A percentile compares a stretch with the other conserved stretches of the same genome.
phyloP scores from a whole-genome alignment of 2,329 filamentous ascomycete species.

The Hymenoscyphus fructigenus region DNA sequence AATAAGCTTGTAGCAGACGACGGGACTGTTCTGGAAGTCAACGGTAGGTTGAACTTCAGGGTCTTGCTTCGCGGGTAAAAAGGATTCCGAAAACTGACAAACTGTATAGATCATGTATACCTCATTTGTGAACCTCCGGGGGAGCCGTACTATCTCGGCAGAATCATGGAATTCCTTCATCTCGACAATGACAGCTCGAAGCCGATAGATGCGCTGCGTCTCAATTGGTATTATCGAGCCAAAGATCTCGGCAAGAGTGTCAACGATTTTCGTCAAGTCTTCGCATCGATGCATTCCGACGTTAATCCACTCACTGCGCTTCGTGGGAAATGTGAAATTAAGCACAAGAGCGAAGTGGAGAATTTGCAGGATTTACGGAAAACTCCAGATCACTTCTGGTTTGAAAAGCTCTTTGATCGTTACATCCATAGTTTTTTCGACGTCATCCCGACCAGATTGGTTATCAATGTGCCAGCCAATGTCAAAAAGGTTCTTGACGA shows the following conservation, averaged over 20 bases:
- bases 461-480: conserved; percentile 93
- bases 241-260: conserved; percentile 93
- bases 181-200: conserved; percentile 69
- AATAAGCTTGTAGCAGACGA: conserved; percentile 86
- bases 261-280: conserved; percentile 86
- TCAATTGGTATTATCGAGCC: conserved; percentile 98
- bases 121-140: conserved; percentile 95
- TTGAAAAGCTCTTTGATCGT: conserved; percentile 94
- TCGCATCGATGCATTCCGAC: conserved; percentile 98
- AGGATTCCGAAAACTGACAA: neutral
- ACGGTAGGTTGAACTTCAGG: conserved; percentile 62
- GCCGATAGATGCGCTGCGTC: conserved; percentile 80
- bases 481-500: conserved; percentile 96
- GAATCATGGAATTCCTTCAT: conserved; percentile 98
- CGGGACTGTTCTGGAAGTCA: conserved; percentile 76
- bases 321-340: conserved; percentile 89
- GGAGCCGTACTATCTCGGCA: conserved; percentile 94
- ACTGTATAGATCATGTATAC: conserved; percentile 76
- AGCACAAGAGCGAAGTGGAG: conserved; percentile 81
- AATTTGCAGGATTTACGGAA: conserved; percentile 83
- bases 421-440: conserved; percentile 99
- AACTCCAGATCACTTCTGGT: conserved; percentile 88
- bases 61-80: neutral
- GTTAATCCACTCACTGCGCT: conserved; percentile 88
- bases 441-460: conserved; percentile 84